These are phyloP conservation scores for Solanum bulbocastanum DNA, from an alignment of 257 asterid species.

Conservation along the genomic window DNA sequence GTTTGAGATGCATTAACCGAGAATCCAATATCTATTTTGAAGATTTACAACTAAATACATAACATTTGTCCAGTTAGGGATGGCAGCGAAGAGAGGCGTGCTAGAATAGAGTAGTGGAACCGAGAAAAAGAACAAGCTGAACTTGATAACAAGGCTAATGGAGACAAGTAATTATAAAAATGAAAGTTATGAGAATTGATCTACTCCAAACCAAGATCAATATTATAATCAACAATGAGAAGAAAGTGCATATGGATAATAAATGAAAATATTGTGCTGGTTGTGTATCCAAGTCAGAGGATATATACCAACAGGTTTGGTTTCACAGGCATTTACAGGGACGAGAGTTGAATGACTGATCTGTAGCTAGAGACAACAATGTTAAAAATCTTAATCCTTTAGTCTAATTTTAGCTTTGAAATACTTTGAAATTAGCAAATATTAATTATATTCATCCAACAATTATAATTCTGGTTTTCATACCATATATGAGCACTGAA, in stretches of 20 bases:
- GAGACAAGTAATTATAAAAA: conserved; percentile 12
- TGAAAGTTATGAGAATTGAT: conserved; percentile 17
- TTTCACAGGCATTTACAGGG: too few species aligned
- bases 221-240: conserved; percentile 9
- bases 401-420: background rate
- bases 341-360: too few species aligned
- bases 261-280: conserved; percentile 25
- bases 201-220: conserved; percentile 19
- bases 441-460: background rate
- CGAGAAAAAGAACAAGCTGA: conserved; percentile 77
- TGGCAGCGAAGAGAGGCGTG: conserved; percentile 93
- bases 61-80: conserved; percentile 43
- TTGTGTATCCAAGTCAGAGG: background rate
- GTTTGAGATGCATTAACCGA: too few species aligned
- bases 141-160: conserved; percentile 20
- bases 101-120: conserved; percentile 90
- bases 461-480: background rate
- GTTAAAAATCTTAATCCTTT: too few species aligned
- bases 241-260: conserved; percentile 34
- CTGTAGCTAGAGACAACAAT: too few species aligned
- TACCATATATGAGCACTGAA: background rate
- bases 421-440: background rate
- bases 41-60: too few species aligned
- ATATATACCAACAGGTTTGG: too few species aligned
- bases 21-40: too few species aligned